Evolutionary conservation across 441 rosid genomes (phyloP), one percentile per base, ranked within the genome.

Genomic region (Aquilaria agallochum): DNA sequence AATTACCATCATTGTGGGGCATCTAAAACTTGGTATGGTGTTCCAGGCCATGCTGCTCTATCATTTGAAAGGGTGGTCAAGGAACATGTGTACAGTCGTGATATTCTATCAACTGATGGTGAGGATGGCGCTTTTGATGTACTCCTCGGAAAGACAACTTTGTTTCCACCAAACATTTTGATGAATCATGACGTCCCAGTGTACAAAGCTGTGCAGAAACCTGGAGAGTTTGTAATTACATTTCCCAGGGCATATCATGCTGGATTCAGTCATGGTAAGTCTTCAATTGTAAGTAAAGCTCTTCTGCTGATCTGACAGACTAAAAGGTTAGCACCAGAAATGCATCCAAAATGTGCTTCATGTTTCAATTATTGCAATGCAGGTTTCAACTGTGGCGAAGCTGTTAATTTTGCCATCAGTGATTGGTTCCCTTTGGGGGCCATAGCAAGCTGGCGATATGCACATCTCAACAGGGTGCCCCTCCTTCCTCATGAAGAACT

Each of bases 321-420:
- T 36, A 36, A 36, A 36, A 4, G 42, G 42, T 36, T 36, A 36
- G 42, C 42, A 36, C 42, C 42, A 3, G 6, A 49, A 53, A 53
- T 32, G 2, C 15, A 15, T 5, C 11, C 9, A 15, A 20, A 61
- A 56, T 60, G 34, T 46, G 45, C 42, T 36, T 36, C 5, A 56
- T 56, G 55, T 50, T 58, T 31, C 60, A 61, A 61, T 53, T 62
- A 31, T 55, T 44, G 58, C 65, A 15, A 13, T 76, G 55, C 57
- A 95, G 99, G 99, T 57, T 95, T 95, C 72, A 95, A 95, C 73
- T 95, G 99, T 67, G 98, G 99, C 2, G 99, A 95, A 85, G 99
- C 99, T 63, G 99, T 95, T 70, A 95, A 95, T 78, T 95, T 95
- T 76, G 98, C 98, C 40, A 87, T 82, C 76, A 90, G 92, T 60